phyloP scores from a whole-genome alignment of 768 basidiomycete species.

The Hypholoma fasciculare region DNA sequence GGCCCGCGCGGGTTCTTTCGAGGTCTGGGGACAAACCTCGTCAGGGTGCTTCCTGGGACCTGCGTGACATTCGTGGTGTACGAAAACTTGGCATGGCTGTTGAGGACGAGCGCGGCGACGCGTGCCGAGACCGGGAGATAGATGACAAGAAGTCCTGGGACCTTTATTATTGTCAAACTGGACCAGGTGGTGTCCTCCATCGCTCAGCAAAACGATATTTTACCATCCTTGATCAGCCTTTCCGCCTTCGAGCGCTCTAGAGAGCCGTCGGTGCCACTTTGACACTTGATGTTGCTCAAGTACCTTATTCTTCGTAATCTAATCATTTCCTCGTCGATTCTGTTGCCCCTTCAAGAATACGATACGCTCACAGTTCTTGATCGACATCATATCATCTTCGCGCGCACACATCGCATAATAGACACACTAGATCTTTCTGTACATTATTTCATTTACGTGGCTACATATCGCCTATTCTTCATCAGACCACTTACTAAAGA shows the following conservation, averaged over 20 bases:
- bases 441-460: too few relatives aligned
- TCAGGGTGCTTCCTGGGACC: constrained; percentile 94
- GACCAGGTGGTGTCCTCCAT: too few relatives aligned
- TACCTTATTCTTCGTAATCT: constrained; percentile 3
- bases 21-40: constrained; percentile 90
- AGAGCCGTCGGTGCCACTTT: neutral
- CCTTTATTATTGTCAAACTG: neutral
- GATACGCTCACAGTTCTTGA: neutral
- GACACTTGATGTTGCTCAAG: neutral
- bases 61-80: constrained; percentile 99
- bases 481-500: too few relatives aligned
- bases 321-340: neutral
- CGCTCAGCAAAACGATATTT: too few relatives aligned
- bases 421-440: neutral
- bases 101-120: constrained; percentile 64
- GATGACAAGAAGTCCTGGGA: neutral
- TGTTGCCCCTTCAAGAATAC: neutral
- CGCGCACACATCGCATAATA: neutral
- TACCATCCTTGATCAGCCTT: too few relatives aligned
- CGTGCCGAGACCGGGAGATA: constrained; percentile 33
- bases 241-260: neutral
- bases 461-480: too few relatives aligned
- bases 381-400: neutral
- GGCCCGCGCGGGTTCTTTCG: constrained; percentile 90
- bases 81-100: constrained; percentile 85